These are phyloP conservation scores for Boletus sensibilis DNA, from an alignment of 768 basidiomycete genomes.

Conservation along the genomic window DNA sequence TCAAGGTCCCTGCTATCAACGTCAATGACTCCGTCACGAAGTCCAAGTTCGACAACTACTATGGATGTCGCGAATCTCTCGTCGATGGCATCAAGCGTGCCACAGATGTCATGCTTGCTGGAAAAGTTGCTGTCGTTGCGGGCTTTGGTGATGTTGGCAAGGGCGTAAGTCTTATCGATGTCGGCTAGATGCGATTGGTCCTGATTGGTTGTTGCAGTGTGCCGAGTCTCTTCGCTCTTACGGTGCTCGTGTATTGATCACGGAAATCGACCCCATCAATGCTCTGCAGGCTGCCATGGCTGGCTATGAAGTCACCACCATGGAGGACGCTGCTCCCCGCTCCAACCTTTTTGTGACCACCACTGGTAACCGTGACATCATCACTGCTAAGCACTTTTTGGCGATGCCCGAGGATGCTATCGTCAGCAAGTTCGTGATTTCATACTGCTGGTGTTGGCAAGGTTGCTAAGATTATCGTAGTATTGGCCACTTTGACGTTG, in stretches of 20 bases:
- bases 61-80: slow-evolving; percentile 98
- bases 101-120: slow-evolving; percentile 99
- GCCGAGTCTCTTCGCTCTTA: slow-evolving; percentile 97
- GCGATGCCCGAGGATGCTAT: slow-evolving; percentile 99
- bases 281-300: slow-evolving; percentile 99
- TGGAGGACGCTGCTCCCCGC: slow-evolving; percentile 93
- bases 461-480: slow-evolving; percentile 36
- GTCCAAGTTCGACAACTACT: slow-evolving; percentile 99
- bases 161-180: slow-evolving; percentile 63
- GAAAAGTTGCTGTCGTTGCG: slow-evolving; percentile 98
- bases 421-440: slow-evolving; percentile 82
- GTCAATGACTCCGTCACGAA: slow-evolving; percentile 99
- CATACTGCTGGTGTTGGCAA: background rate
- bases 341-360: slow-evolving; percentile 96
- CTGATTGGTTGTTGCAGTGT: slow-evolving; percentile 55
- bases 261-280: slow-evolving; percentile 99
- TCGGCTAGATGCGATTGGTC: background rate
- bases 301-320: slow-evolving; percentile 97
- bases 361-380: slow-evolving; percentile 98
- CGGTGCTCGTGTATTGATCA: slow-evolving; percentile 92
- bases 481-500: slow-evolving; percentile 84
- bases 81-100: slow-evolving; percentile 99
- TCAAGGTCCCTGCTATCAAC: slow-evolving; percentile 98
- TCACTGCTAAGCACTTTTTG: slow-evolving; percentile 85
- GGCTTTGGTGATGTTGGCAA: slow-evolving; percentile 99